Base-by-base conservation (phyloP, 2,329 filamentous ascomycete genomes). In the Cladorrhinum sp. region DNA sequence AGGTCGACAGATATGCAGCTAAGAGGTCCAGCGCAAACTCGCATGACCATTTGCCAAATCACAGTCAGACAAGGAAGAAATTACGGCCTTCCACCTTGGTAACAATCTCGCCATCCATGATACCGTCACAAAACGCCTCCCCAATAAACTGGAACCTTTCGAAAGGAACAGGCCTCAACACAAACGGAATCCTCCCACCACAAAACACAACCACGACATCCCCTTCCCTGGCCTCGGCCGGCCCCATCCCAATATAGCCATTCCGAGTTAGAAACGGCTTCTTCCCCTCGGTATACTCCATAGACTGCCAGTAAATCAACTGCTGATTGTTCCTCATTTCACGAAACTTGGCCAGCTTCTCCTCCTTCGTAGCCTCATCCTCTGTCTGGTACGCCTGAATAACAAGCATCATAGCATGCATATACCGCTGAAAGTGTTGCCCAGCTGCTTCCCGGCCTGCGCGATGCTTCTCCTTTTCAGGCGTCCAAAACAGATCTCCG, bases 91-190 rank as follows among this genome's bases (percentile, higher is more conserved):
- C 27, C 50, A 25, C 58, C 18, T 32, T 62, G 4, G 69, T 25
- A 13, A 57, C 54, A 16, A 41, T 38, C 52, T 65, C 61, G 0
- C 65, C 64, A 27, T 63, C 62, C 65, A 67, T 67, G 10, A 63
- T 57, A 2, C 55, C 55, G 23, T 67, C 60, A 25, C 62, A 65
- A 22, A 63, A 65, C 5, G 64, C 64, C 48, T 64, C 65, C 2
- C 65, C 65, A 2, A 67, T 18, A 18, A 63, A 55, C 1, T n/a
- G 6, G 22, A 56, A 64, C 3, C 3, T 53, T 1, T 10, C 36
- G 16, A 3, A 41, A 41, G 12, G 6, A 10, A 20, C 57, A 8
- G 64, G 61, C 48, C 62, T 45, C 22, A 67, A 16, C 3, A 67
- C 62, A 51, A 63, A 64, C 6, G 65, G 64, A 1, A 63, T 60